Conservation (phyloP, 225 moss, liverwort and hornwort species). For the Physcomitrellopsis africana region DNA sequence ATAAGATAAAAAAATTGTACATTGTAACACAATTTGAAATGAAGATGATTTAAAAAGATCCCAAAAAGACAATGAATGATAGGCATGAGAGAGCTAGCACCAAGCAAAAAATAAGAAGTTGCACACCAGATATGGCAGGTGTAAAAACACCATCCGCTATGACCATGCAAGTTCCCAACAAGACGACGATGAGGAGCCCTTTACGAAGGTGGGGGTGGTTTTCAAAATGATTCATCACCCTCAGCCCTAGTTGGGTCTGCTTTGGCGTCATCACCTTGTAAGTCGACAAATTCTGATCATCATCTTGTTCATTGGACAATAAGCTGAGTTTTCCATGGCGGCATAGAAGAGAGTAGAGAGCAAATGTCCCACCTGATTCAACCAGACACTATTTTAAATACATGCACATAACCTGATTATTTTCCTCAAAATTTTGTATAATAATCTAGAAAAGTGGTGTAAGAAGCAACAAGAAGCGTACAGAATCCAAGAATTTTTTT, state of each 20-base stretch:
- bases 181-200: constrained; percentile 67
- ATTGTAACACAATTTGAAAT: background rate
- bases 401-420: background rate
- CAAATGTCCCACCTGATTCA: constrained; percentile 82
- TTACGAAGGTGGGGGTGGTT: constrained; percentile 54
- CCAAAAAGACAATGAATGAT: background rate
- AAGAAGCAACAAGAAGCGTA: background rate
- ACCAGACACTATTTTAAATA: background rate
- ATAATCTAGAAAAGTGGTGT: background rate
- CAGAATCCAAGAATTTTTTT: too few species aligned
- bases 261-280: constrained; percentile 56
- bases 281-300: constrained; percentile 78
- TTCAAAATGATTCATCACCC: constrained; percentile 66
- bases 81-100: background rate
- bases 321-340: constrained; percentile 84
- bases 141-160: constrained; percentile 93
- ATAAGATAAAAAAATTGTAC: background rate
- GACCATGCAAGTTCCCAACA: constrained; percentile 86
- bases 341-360: constrained; percentile 85
- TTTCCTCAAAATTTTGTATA: background rate
- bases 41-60: background rate
- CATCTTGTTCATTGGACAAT: constrained; percentile 71
- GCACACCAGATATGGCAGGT: constrained; percentile 83
- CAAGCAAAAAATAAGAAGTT: background rate
- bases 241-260: constrained; percentile 41